Conservation (phyloP, 2,329 filamentous ascomycete species). For the Cercospora sojina region DNA sequence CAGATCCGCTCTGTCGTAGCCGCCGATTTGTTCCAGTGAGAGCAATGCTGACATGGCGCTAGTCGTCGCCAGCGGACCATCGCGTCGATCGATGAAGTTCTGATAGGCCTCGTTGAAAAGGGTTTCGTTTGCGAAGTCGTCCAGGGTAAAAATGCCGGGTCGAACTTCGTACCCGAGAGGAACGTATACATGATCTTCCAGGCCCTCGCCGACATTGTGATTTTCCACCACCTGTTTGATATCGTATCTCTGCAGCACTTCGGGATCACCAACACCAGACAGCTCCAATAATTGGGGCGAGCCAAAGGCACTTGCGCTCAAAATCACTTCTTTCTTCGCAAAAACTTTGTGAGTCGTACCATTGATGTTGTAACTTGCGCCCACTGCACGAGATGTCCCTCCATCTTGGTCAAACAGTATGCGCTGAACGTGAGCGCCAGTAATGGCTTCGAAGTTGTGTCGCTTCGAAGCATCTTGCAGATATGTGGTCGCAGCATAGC, state of each 20-base stretch:
- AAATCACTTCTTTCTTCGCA: slow-evolving; percentile 52
- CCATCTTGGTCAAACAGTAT: slow-evolving; percentile 40
- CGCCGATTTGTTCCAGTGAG: slow-evolving; percentile 17
- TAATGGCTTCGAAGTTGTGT: slow-evolving; percentile 34
- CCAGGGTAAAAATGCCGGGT: slow-evolving; percentile 22
- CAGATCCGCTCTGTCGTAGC: neutral
- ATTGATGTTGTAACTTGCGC: slow-evolving; percentile 39
- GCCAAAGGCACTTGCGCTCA: slow-evolving; percentile 43
- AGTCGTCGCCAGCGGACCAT: slow-evolving; percentile 9
- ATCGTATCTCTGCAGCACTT: slow-evolving; percentile 11
- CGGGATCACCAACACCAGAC: slow-evolving; percentile 39
- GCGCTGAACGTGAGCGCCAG: slow-evolving; percentile 48
- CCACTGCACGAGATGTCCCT: slow-evolving; percentile 6
- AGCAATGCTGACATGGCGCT: slow-evolving; percentile 17
- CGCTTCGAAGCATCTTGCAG: slow-evolving; percentile 29
- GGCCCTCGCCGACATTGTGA: slow-evolving; percentile 25
- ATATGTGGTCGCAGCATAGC: slow-evolving; percentile 29
- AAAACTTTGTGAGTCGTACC: slow-evolving; percentile 14
- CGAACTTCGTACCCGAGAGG: slow-evolving; percentile 28
- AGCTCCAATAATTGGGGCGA: slow-evolving; percentile 44
- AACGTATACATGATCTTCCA: slow-evolving; percentile 23
- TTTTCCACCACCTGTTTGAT: slow-evolving; percentile 26
- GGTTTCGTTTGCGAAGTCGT: slow-evolving; percentile 8
- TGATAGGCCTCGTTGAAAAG: slow-evolving; percentile 7
- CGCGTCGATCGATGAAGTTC: slow-evolving; percentile 8